A percentile compares a stretch with the other conserved stretches of the same genome.
Evolutionary conservation across 306 rosid species (phyloP).

Genomic region (Malus domestica): DNA sequence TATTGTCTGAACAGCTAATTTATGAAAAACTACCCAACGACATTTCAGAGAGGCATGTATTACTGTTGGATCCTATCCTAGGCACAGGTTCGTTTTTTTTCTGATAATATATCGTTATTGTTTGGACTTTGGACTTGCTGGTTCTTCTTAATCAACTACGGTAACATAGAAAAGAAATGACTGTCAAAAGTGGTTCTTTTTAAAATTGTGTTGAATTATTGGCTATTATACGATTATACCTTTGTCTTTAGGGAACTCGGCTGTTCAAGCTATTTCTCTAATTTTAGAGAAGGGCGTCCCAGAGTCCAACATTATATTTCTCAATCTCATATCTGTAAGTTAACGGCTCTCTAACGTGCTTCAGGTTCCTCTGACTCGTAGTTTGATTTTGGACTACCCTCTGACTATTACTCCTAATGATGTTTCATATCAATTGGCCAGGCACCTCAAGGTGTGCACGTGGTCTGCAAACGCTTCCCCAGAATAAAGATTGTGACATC

Average conservation of each 20-base stretch:
- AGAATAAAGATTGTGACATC: slow-evolving; percentile 92
- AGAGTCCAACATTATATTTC: slow-evolving; percentile 92
- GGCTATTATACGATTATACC: background rate
- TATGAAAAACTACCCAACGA: slow-evolving; percentile 90
- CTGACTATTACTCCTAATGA: background rate
- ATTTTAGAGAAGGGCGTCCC: slow-evolving; percentile 84
- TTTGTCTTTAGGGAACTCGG: slow-evolving; percentile 69
- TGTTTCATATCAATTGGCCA: slow-evolving; percentile 25
- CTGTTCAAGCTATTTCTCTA: slow-evolving; percentile 85
- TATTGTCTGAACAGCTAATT: slow-evolving; percentile 59
- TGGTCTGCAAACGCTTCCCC: slow-evolving; percentile 88
- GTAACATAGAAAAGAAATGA: background rate
- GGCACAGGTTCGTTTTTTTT: slow-evolving; percentile 80
- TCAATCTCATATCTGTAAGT: slow-evolving; percentile 95
- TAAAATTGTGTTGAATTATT: background rate
- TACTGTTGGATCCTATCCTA: slow-evolving; percentile 89
- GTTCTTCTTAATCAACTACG: background rate
- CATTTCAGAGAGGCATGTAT: slow-evolving; percentile 92
- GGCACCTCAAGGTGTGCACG: slow-evolving; percentile 97
- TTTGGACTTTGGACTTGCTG: background rate
- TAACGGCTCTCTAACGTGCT: background rate
- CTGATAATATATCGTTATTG: background rate
- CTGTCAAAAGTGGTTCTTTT: background rate
- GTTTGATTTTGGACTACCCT: background rate
- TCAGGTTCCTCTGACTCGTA: background rate